Conservation (phyloP, 2,329 filamentous ascomycete genomes). For the Pyricularia sp. region DNA sequence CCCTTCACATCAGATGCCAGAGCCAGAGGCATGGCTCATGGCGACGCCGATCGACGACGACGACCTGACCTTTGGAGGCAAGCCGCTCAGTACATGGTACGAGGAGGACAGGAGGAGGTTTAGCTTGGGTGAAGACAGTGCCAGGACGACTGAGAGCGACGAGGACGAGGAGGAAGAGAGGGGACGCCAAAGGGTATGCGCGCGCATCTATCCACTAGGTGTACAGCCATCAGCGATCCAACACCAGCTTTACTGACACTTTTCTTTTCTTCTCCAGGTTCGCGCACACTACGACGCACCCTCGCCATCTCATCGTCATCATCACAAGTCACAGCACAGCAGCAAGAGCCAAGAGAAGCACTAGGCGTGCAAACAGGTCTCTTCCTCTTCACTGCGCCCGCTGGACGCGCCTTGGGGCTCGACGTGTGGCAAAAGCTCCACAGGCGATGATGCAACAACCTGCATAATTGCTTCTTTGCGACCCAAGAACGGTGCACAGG, state of each 20-base stretch:
- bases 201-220: not conserved
- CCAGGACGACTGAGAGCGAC: slow-evolving; percentile 9
- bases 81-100: slow-evolving; percentile 49
- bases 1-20: slow-evolving; percentile 72
- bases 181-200: slow-evolving; percentile 26
- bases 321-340: not conserved
- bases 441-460: not conserved
- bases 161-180: slow-evolving; percentile 30
- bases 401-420: not conserved
- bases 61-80: slow-evolving; percentile 51
- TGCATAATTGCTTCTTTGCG: not conserved
- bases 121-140: slow-evolving; percentile 20
- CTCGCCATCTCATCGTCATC: slow-evolving; percentile 1
- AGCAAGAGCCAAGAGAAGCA: slow-evolving; percentile 5
- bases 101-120: slow-evolving; percentile 44
- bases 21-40: slow-evolving; percentile 32
- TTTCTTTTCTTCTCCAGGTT: not conserved
- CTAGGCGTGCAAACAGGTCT: not conserved
- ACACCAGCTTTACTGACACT: not conserved
- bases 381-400: not conserved
- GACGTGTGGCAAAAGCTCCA: not conserved
- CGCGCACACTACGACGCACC: slow-evolving; percentile 3
- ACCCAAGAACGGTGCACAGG: not conserved
- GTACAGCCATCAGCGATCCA: not conserved
- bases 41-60: slow-evolving; percentile 51